A percentile compares a stretch with the other conserved stretches of the same genome.
phyloP scores from a whole-genome alignment of 441 rosid genomes.

The Euphorbia celastroides region DNA sequence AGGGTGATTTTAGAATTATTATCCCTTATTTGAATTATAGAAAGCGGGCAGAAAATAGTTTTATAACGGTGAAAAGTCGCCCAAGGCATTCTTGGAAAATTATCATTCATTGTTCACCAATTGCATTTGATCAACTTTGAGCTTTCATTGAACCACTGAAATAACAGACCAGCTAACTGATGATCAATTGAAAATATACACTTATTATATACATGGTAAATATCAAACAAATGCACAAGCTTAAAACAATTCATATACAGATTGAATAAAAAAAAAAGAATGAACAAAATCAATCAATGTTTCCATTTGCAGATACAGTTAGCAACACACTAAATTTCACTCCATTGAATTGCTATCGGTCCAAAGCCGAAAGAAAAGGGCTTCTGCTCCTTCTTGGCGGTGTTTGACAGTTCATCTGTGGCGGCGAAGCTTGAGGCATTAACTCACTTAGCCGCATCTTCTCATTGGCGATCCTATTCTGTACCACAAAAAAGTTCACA shows the following conservation, averaged over 20 bases:
- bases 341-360: conserved; percentile 29
- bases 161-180: background rate
- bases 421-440: conserved; percentile 51
- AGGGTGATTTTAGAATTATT: too few species aligned
- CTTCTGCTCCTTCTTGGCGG: conserved; percentile 56
- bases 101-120: too few species aligned
- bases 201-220: conserved; percentile 6
- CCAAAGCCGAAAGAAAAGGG: conserved; percentile 65
- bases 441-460: conserved; percentile 48
- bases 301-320: background rate
- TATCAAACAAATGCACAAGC: background rate
- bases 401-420: conserved; percentile 45
- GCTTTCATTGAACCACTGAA: background rate
- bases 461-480: conserved; percentile 52
- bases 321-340: conserved; percentile 7
- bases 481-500: conserved; percentile 11
- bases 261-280: background rate
- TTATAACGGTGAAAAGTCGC: too few species aligned
- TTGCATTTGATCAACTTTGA: too few species aligned
- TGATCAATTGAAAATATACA: background rate
- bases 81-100: too few species aligned
- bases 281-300: background rate
- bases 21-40: too few species aligned
- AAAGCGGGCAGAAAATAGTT: too few species aligned
- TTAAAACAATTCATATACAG: background rate